Base-by-base conservation (phyloP, 192 early-diverging fungal genomes). In the Backusella macrospora region DNA sequence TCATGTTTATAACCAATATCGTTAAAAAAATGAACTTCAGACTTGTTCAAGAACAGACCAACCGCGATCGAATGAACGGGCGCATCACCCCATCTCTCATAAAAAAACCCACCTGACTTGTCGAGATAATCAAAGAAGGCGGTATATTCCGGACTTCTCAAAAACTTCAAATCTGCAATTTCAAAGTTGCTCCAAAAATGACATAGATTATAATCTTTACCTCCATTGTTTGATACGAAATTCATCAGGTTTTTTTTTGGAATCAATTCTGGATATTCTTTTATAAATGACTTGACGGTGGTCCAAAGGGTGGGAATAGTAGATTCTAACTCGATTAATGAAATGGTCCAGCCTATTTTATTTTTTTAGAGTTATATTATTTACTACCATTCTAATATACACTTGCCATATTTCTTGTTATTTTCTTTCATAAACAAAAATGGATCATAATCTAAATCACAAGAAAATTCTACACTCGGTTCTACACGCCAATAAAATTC, bases 111-210 rank as follows among this genome's bases (percentile, higher is more conserved):
- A 42, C 95, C 94, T 3, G 85, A 73, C 43, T 86, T 74, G 71
- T 96, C 95, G 29, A 96, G 78, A 55, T 88, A 86, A 23, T 85
- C 78, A 68, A 89, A 88, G 52, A 85, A 94, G 26, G 86, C 84
- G 46, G 82, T 79, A 75, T 95, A 95, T 0, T 82, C 85, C 21
- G 86, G 75, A 75, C 86, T 90, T 62, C 91, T 80, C 72, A 90
- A 92, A 68, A 95, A 88, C 14, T 90, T 84, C 65, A 94, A 74
- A 70, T 90, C 82, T 37, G 84, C 93, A 71, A 96, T 96, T 78
- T 96, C 95, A 84, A 96, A 96, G 65, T 96, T 96, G 48, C 88
- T 89, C 94, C 95, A 94, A 68, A 90, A 92, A 68, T 93, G 90
- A 76, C 89, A 93, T 4, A 82, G 79, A 65, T 90, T 90, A 71